phyloP scores from a whole-genome alignment of 495 filamentous ascomycete genomes.

The Hyaloscypha hepaticicola region DNA sequence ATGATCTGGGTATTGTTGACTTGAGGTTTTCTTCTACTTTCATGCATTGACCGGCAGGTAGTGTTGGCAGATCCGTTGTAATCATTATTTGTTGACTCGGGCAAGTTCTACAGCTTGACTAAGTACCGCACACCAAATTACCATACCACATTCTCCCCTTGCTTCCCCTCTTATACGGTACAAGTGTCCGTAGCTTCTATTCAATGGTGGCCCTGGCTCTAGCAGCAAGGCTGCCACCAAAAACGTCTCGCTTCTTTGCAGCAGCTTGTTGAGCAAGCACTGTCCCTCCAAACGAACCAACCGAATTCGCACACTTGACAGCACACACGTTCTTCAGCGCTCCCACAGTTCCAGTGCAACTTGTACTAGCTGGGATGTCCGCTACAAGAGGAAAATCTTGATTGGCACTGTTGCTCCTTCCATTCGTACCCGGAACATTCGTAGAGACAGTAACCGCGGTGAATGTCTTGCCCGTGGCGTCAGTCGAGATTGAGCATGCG shows the following conservation, averaged over 20 bases:
- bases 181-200: too few species aligned
- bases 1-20: not conserved
- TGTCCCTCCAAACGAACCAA: not conserved
- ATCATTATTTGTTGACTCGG: too few species aligned
- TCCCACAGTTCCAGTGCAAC: not conserved
- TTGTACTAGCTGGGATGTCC: not conserved
- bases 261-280: not conserved
- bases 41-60: too few species aligned
- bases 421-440: slow-evolving; percentile 2
- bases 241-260: not conserved
- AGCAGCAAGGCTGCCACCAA: too few species aligned
- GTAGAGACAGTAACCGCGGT: not conserved
- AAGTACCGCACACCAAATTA: too few species aligned
- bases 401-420: not conserved
- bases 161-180: too few species aligned
- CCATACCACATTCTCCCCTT: too few species aligned
- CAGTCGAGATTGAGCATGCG: not conserved
- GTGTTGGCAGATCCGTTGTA: too few species aligned
- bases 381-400: slow-evolving; percentile 2
- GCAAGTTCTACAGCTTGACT: too few species aligned
- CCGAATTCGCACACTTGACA: not conserved
- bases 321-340: not conserved
- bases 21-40: too few species aligned
- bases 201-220: too few species aligned
- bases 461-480: not conserved